These are phyloP conservation scores for Dendrocalamus latiflorus DNA, from an alignment of 202 grass and related monocot species.

Conservation along the genomic window DNA sequence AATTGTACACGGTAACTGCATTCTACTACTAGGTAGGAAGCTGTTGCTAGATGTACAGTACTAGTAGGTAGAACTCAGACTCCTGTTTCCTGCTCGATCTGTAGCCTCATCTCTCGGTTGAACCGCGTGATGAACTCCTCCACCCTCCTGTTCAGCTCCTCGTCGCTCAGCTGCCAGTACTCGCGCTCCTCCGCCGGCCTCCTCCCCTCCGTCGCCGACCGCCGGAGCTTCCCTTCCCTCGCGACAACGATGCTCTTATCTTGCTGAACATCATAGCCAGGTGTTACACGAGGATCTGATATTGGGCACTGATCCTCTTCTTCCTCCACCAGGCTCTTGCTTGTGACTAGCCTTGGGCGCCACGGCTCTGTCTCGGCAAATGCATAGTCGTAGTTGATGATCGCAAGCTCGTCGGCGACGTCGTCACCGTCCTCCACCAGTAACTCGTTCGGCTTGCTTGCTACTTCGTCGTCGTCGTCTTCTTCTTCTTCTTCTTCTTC, in stretches of 20 bases:
- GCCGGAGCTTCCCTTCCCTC: neutral
- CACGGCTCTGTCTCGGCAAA: neutral
- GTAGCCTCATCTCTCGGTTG: constrained; percentile 51
- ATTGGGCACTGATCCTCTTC: neutral
- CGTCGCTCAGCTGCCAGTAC: constrained; percentile 47
- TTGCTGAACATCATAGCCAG: neutral
- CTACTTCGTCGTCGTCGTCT: too few relatives aligned
- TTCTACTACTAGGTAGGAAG: too few relatives aligned
- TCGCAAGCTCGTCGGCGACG: neutral
- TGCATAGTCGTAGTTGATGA: neutral
- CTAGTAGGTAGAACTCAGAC: neutral
- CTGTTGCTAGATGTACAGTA: too few relatives aligned
- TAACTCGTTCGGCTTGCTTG: neutral
- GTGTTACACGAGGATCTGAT: neutral
- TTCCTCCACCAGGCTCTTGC: neutral
- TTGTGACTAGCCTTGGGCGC: neutral
- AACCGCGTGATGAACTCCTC: constrained; percentile 62
- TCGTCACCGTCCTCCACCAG: neutral
- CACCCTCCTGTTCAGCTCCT: constrained; percentile 62
- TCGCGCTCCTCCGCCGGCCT: constrained; percentile 13
- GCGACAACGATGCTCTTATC: neutral
- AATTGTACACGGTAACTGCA: too few relatives aligned
- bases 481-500: too few relatives aligned
- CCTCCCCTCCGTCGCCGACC: neutral
- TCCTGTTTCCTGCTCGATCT: constrained; percentile 31